A percentile compares a stretch with the other conserved stretches of the same genome.
These are phyloP conservation scores for Ceratocystis destructans DNA, from an alignment of 2,329 filamentous ascomycete genomes.

Conservation along the genomic window DNA sequence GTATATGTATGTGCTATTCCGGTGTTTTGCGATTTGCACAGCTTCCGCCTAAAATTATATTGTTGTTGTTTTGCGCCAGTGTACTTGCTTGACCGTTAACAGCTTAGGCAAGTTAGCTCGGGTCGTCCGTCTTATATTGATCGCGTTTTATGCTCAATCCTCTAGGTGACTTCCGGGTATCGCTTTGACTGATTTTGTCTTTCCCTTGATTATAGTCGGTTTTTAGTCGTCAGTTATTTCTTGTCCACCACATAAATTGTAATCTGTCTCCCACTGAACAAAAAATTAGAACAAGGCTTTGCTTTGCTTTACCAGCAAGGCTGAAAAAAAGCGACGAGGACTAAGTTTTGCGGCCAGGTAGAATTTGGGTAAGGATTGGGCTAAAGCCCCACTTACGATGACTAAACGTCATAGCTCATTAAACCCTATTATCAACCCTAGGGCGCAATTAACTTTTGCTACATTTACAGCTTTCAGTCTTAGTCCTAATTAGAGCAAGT, in stretches of 20 bases:
- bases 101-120: no score
- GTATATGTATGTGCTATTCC: not conserved
- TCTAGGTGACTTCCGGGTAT: no score
- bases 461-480: not conserved
- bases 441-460: not conserved
- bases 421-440: not conserved
- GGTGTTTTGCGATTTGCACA: no score
- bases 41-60: no score
- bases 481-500: not conserved
- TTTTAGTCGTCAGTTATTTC: no score
- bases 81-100: no score
- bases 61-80: no score
- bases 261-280: not conserved
- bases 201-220: no score
- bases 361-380: conserved; percentile 1
- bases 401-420: conserved; percentile 1
- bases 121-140: no score
- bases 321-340: not conserved
- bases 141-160: no score
- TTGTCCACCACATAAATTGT: no score
- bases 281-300: not conserved
- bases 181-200: no score
- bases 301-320: not conserved
- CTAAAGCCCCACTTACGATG: conserved; percentile 9
- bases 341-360: not conserved